Percentiles rank a stretch among this genome's conserved stretches.
Evolutionary conservation across 306 rosid species (phyloP).

Genomic region (Quercus variabilis): DNA sequence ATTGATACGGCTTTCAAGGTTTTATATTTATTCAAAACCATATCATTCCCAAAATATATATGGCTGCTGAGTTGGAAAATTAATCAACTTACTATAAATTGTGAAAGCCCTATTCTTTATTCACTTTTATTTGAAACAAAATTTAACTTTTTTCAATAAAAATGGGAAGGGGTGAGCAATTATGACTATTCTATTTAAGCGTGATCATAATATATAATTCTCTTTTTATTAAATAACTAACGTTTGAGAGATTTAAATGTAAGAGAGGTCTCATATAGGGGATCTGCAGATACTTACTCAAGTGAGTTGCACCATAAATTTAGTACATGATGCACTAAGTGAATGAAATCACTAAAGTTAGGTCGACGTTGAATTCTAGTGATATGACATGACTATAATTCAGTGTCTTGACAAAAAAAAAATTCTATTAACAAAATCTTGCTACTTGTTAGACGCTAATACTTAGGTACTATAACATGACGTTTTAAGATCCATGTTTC

Average conservation of each 20-base stretch:
- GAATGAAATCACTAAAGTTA: background rate
- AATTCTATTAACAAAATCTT: too few relatives aligned
- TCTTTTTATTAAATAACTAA: too few relatives aligned
- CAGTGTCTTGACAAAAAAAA: background rate
- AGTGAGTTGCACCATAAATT: too few relatives aligned
- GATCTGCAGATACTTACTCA: too few relatives aligned
- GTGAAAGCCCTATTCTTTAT: background rate
- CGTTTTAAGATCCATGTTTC: background rate
- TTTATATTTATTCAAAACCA: background rate
- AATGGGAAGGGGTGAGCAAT: too few relatives aligned
- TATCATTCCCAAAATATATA: background rate
- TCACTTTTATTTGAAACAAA: background rate
- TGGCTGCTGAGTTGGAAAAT: background rate
- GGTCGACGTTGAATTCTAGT: background rate
- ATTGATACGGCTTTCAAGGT: constrained; percentile 18
- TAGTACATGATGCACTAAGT: background rate
- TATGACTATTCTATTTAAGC: too few relatives aligned
- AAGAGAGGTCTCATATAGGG: too few relatives aligned
- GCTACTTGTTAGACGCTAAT: too few relatives aligned
- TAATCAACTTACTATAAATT: background rate
- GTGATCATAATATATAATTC: too few relatives aligned
- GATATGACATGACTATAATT: background rate
- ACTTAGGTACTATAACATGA: background rate
- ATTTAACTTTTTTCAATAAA: too few relatives aligned
- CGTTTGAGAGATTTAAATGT: too few relatives aligned